Conservation (phyloP, 2,329 filamentous ascomycete genomes). For the Ceratocystis alfenasii region DNA sequence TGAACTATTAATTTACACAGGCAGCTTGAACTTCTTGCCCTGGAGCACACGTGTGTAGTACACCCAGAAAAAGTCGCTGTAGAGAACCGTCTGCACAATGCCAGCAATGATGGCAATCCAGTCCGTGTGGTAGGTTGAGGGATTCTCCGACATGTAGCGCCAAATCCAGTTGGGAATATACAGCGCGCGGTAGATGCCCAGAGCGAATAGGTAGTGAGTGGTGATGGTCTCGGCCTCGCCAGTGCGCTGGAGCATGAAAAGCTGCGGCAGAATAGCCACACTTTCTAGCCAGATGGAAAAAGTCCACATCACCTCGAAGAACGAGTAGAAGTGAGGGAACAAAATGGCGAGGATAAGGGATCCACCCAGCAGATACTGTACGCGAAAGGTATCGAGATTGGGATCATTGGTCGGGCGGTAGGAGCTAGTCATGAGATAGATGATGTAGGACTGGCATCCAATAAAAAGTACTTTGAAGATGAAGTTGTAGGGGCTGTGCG, state of each 20-base stretch:
- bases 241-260: conserved; percentile 96
- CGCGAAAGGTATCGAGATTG: conserved; percentile 92
- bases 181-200: conserved; percentile 80
- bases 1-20: conserved; percentile 45
- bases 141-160: conserved; percentile 61
- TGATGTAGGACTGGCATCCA: conserved; percentile 74
- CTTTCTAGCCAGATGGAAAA: conserved; percentile 98
- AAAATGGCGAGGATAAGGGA: conserved; percentile 67
- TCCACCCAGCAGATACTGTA: conserved; percentile 81
- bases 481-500: conserved; percentile 77
- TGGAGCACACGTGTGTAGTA: conserved; percentile 95
- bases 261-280: conserved; percentile 89
- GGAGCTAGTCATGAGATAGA: conserved; percentile 95
- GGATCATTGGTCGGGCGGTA: conserved; percentile 97
- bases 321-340: conserved; percentile 72
- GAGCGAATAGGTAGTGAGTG: conserved; percentile 89
- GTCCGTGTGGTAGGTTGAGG: conserved; percentile 55
- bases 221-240: conserved; percentile 99
- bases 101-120: conserved; percentile 82
- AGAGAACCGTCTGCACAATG: conserved; percentile 83
- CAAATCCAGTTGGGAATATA: conserved; percentile 99
- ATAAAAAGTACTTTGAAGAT: conserved; percentile 96
- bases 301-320: conserved; percentile 84
- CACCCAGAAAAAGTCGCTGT: conserved; percentile 99
- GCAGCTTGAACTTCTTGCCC: conserved; percentile 77